Base-by-base conservation (phyloP, 345 rosid species). In the Citrus glauca region DNA sequence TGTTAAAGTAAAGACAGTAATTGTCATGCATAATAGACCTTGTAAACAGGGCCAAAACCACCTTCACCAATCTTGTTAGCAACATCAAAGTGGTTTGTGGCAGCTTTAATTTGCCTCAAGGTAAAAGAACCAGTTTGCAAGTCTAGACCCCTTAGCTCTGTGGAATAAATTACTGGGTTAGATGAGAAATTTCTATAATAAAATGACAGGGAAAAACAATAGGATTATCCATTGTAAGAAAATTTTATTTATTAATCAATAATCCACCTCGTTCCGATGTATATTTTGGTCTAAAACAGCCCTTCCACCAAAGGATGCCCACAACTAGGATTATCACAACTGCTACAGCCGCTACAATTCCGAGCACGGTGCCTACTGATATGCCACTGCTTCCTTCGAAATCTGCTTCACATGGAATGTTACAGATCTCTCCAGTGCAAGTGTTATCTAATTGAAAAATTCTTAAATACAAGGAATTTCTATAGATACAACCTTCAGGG, bases 261-360 rank as follows among this genome's bases (percentile, higher is more conserved):
- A 64, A 22, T 66, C 20, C 24, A 69, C 91, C 91, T 82, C 69
- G 70, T 28, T 81, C 86, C 85, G 73, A 68, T 77, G 77, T 77
- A 69, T 68, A 76, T 77, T 81, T 82, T 22, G 38, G 78, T 73
- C 84, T 75, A 17, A 84, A 77, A 79, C 81, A 84, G 27, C 87
- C 83, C 79, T 73, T 87, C 89, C 91, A 83, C 91, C 91, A 87
- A 62, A 91, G 78, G 27, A 83, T 75, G 1, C 85, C 85, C 8
- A 89, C 30, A 71, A 89, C 42, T 65, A 91, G 79, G 71, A 84
- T 73, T 61, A 77, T 40, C 65, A 67, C 68, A 20, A 76, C 35
- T 3, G 73, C 79, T 3, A 80, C 81, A 63, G 78, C 88, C 9
- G 77, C 81, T 66, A 80, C 84, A 65, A 78, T 81, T 8, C 85